Evolutionary conservation across 176 grass and related monocot genomes (phyloP), one percentile per base, ranked within the genome.

Genomic region (Lolium rigidum): DNA sequence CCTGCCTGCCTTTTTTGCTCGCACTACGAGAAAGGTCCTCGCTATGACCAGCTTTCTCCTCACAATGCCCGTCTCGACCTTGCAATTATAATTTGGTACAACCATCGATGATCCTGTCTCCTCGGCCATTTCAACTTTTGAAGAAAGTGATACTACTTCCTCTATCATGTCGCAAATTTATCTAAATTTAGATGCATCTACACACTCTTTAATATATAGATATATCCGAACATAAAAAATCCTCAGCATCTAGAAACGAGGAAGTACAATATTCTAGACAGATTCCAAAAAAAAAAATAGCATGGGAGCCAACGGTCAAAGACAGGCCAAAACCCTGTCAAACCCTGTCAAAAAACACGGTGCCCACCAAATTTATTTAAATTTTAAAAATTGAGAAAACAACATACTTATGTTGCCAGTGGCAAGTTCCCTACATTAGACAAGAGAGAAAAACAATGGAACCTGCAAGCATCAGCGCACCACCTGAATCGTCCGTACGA

Each of bases 401-500:
- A 50, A 41, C 18, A 7, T 39, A 24, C 54, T 54, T 17, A 16
- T 62, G 74, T 24, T 73, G 11, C 70, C 59, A 76, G 58, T 46
- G 70, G 15, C 21, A 17, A 44, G 59, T 41, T 54, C 56, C 43
- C 77, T 62, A 24, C 48, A 44, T 75, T 62, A 1, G 46, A 1
- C 56, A 80, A 22, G 24, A 50, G 31, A 47, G 22, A 22, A 21
- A n/a, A 72, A 21, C 7, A 41, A 21, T 13, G 15, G 48, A 31
- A 26, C 55, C 39, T 71, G 64, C n/a, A 59, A 46, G 8, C 86
- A 70, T 28, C 25, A 76, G 43, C 28, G 70, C 55, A 56, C 31
- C 31, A 59, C 50, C 83, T 70, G 88, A 76, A 76, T 69, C 60
- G 17, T n/a, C 83, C 72, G 71, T 71, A 86, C 72, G 60, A 0